Percentiles rank a stretch among this genome's conserved stretches.
These are phyloP conservation scores for Solanum hybrid DNA, from an alignment of 305 asterid genomes.

Conservation along the genomic window DNA sequence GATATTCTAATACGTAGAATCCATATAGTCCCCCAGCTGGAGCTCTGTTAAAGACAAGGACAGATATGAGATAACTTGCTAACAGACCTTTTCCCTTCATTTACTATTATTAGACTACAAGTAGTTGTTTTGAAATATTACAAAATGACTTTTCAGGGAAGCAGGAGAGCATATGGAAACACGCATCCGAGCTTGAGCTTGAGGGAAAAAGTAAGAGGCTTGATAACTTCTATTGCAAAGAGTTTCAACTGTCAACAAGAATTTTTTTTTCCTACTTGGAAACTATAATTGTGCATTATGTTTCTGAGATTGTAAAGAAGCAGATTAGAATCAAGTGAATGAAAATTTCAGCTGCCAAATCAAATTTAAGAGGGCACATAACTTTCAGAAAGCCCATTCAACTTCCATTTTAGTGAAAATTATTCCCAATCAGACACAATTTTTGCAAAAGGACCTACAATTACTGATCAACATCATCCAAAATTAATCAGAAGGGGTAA, in stretches of 20 bases:
- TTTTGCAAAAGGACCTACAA: neutral
- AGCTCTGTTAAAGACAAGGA: neutral
- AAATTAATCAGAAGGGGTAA: neutral
- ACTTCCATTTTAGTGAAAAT: neutral
- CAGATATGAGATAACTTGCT: neutral
- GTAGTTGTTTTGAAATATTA: neutral
- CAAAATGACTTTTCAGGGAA: conserved; percentile 27
- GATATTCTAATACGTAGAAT: neutral
- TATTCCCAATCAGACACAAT: neutral
- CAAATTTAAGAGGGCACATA: neutral
- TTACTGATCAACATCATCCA: neutral
- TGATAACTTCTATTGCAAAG: neutral
- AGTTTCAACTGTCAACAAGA: neutral
- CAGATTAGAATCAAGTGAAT: neutral
- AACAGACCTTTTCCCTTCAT: neutral
- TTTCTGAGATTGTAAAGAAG: neutral
- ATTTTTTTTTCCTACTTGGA: neutral
- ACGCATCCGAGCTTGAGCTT: conserved; percentile 23
- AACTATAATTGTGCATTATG: neutral
- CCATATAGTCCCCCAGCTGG: neutral
- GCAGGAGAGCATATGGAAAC: conserved; percentile 31
- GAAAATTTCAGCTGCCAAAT: neutral
- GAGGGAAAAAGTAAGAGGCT: neutral
- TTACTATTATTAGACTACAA: neutral
- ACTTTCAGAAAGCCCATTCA: neutral